Base-by-base conservation (phyloP, 2,329 filamentous ascomycete genomes). In the Neospermospora avenae region DNA sequence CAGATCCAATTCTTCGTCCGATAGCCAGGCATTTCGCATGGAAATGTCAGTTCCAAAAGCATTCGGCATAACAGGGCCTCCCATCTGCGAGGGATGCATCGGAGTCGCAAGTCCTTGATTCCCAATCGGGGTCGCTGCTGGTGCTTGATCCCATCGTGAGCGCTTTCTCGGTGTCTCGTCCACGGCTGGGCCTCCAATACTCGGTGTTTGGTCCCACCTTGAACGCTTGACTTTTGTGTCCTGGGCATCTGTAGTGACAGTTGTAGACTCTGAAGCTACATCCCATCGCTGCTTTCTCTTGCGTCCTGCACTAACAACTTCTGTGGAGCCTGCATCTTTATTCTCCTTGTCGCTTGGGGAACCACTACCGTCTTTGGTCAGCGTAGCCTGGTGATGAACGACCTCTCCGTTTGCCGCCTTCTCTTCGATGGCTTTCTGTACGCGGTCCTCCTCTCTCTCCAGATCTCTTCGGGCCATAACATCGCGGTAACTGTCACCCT, bases 211-310 rank as follows among this genome's bases (percentile, higher is more conserved):
- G 70, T 96, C 93, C 93, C 93, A 97, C 72, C 93, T 82, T 20
- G 91, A 96, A 68, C 89, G 85, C 74, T 76, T 77, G 70, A 79
- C 70, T 75, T 91, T 90, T 16, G 77, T 75, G 55, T 86, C 83
- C 24, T 80, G 75, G 41, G 78, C 69, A 24, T 79, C 72, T n/a
- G 78, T 71, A 49, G 80, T 76, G 16, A 81, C 79, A 39, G 84
- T 80, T 5, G 78, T 76, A 41, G 84, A 80, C 6, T 82, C 79
- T n/a, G 86, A 80, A 20, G 81, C 77, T 18, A 93, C 87, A 74
- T 97, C 93, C 95, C 95, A 99, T 75, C 95, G 86, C 81, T 96
- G 91, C 82, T 96, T 97, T 71, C 93, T 86, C 81, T 95, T 95
- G 62, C 88, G 84, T 35, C 86, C 84, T 24, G 84, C 78, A 8